phyloP scores from a whole-genome alignment of 139 green algal species.

The Micractinium conductrix region DNA sequence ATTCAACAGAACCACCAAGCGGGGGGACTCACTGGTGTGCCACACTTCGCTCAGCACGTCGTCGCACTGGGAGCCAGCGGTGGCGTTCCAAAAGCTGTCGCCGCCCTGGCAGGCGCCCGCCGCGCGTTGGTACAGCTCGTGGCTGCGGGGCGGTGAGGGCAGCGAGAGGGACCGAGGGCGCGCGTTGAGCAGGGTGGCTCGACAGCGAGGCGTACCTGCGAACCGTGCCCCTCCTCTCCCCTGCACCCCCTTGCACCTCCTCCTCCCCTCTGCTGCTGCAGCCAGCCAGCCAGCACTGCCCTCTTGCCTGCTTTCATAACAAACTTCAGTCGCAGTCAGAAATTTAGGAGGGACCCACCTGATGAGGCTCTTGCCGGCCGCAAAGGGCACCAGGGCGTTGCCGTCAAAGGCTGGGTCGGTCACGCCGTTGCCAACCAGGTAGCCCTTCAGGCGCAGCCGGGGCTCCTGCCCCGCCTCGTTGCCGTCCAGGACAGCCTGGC shows the following conservation, averaged over 20 bases:
- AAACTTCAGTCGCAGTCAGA: too few relatives aligned
- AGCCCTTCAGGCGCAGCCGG: conserved; percentile 53
- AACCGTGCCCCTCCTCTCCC: too few relatives aligned
- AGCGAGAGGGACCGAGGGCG: neutral
- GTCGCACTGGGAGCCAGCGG: conserved; percentile 9
- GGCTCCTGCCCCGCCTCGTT: conserved; percentile 28
- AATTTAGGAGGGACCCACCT: too few relatives aligned
- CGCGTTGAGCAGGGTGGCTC: too few relatives aligned
- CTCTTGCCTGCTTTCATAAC: neutral
- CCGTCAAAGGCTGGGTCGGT: conserved; percentile 74
- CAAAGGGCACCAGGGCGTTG: conserved; percentile 68
- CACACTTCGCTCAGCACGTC: conserved; percentile 3
- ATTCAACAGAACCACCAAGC: too few relatives aligned
- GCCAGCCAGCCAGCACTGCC: too few relatives aligned
- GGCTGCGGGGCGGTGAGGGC: neutral
- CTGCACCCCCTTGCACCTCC: too few relatives aligned
- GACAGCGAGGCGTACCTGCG: too few relatives aligned
- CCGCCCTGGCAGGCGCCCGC: conserved; percentile 34
- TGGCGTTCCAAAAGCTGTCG: conserved; percentile 29
- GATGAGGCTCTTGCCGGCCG: conserved; percentile 26
- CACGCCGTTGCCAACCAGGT: conserved; percentile 79
- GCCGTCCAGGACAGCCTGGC: conserved; percentile 19
- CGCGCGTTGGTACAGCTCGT: neutral
- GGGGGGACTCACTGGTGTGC: neutral
- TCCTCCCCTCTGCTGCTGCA: too few relatives aligned